A percentile compares a stretch with the other conserved stretches of the same genome.
Evolutionary conservation across 2,329 filamentous ascomycete species (phyloP).

Genomic region (Pseudopithomyces maydicus): DNA sequence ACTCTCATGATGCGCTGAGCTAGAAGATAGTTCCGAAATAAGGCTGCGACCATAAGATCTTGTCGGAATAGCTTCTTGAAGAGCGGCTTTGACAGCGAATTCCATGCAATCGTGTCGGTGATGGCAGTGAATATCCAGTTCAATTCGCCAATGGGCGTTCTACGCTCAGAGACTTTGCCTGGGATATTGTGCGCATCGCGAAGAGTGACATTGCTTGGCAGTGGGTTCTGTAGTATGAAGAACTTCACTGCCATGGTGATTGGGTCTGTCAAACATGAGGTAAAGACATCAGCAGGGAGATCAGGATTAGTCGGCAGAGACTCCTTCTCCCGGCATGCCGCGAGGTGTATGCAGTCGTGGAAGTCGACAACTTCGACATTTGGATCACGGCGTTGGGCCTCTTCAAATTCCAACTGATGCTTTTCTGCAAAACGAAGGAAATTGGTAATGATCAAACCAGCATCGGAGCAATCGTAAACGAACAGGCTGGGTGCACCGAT

Average conservation of each 20-base stretch:
- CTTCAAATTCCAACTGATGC: conserved; percentile 86
- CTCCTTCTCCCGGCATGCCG: conserved; percentile 87
- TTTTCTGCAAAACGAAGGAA: conserved; percentile 95
- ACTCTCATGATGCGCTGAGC: conserved; percentile 95
- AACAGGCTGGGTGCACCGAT: conserved; percentile 93
- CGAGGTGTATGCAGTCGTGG: conserved; percentile 87
- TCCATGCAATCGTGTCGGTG: conserved; percentile 98
- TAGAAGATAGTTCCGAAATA: conserved; percentile 94
- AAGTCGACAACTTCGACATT: conserved; percentile 68
- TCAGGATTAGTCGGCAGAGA: conserved; percentile 93
- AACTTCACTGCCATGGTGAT: conserved; percentile 98
- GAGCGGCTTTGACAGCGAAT: conserved; percentile 82
- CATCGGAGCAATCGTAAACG: conserved; percentile 97
- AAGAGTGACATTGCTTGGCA: conserved; percentile 69
- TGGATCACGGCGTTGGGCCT: conserved; percentile 75
- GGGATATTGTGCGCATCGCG: conserved; percentile 88
- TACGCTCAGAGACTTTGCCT: conserved; percentile 86
- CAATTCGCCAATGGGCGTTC: conserved; percentile 91
- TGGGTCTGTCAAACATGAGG: conserved; percentile 91
- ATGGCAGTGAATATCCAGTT: conserved; percentile 99
- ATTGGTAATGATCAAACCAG: conserved; percentile 92
- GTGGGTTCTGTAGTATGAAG: conserved; percentile 91
- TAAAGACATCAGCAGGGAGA: conserved; percentile 93
- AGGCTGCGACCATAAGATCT: conserved; percentile 96
- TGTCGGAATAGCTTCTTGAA: conserved; percentile 98